These are phyloP conservation scores for Monilinia fructicola DNA, from an alignment of 2,329 filamentous ascomycete genomes.

Conservation along the genomic window DNA sequence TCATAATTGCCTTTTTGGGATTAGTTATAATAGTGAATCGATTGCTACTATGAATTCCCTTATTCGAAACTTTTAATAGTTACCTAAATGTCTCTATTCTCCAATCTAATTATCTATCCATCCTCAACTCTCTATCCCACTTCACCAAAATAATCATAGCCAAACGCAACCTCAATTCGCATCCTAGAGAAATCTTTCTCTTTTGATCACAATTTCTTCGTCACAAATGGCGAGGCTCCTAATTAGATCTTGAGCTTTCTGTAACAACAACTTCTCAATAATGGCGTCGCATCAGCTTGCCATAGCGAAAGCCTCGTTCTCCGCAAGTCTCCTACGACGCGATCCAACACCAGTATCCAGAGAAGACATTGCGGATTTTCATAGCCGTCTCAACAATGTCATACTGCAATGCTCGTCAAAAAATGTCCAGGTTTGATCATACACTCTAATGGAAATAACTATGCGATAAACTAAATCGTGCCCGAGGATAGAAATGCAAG, in stretches of 20 bases:
- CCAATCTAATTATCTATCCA: constrained; percentile 10
- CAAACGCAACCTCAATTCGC: neutral
- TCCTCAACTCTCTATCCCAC: neutral
- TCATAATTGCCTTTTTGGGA: no score
- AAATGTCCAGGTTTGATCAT: constrained; percentile 80
- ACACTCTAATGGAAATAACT: constrained; percentile 39
- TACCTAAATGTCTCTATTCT: no score
- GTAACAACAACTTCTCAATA: neutral
- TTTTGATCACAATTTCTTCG: neutral
- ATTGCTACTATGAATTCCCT: no score
- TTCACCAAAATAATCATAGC: neutral
- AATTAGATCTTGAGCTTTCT: neutral
- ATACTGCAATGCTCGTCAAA: constrained; percentile 70
- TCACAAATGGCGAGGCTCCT: constrained; percentile 6
- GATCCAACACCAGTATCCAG: constrained; percentile 70
- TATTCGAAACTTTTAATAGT: no score
- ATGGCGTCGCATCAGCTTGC: constrained; percentile 72
- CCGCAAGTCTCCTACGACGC: constrained; percentile 69
- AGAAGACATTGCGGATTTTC: constrained; percentile 68
- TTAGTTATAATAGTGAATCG: no score
- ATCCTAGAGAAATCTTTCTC: neutral
- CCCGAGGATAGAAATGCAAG: constrained; percentile 73
- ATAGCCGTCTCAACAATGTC: constrained; percentile 62
- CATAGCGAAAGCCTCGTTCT: constrained; percentile 77
- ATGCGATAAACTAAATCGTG: constrained; percentile 43